Conservation (phyloP, 306 rosid species). For the Castanopsis chinensis region DNA sequence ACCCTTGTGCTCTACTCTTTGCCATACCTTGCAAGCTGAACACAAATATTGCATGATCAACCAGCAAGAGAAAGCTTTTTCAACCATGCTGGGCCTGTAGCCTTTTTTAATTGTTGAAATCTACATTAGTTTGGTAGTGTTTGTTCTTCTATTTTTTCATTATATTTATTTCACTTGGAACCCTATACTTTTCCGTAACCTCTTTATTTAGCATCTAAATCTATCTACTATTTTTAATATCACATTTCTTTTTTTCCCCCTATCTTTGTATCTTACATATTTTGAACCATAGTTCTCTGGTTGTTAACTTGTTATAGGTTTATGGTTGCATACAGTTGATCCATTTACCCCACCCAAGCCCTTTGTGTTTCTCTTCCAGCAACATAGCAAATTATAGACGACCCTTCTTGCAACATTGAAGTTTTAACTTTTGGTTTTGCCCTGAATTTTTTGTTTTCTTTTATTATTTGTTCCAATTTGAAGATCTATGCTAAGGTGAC, state of each 20-base stretch:
- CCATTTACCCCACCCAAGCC: not conserved
- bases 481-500: not conserved
- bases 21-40: not conserved
- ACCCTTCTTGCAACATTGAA: not conserved
- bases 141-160: not conserved
- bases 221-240: not conserved
- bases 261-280: not conserved
- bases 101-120: not conserved
- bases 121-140: not conserved
- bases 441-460: not conserved
- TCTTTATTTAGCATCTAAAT: not conserved
- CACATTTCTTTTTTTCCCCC: not conserved
- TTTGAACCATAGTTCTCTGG: not conserved
- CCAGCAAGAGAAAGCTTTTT: not conserved
- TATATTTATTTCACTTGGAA: not conserved
- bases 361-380: not conserved
- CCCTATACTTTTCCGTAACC: not conserved
- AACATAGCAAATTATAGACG: not conserved
- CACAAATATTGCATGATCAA: not conserved
- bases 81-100: not conserved
- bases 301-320: not conserved
- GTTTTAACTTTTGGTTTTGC: not conserved
- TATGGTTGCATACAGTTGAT: not conserved
- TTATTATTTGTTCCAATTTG: not conserved
- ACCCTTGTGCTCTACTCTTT: not conserved